Evolutionary conservation across 2,329 filamentous ascomycete species (phyloP).

Genomic region (Emericellopsis atlantica): DNA sequence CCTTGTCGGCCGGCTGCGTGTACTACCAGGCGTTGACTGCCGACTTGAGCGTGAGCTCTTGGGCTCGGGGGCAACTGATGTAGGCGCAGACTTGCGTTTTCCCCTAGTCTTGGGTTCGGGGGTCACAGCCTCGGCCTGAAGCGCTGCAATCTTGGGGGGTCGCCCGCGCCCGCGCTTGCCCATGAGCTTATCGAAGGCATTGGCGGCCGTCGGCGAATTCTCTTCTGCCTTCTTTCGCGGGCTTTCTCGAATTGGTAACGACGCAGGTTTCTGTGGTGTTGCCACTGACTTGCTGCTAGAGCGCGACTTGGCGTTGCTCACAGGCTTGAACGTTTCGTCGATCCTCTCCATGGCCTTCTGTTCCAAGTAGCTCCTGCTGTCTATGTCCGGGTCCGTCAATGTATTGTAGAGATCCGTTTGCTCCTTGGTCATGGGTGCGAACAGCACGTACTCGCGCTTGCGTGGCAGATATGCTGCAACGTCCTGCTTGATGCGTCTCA

Average conservation of each 20-base stretch:
- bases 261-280: slow-evolving; percentile 5
- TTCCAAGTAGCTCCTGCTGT: slow-evolving; percentile 67
- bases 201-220: slow-evolving; percentile 11
- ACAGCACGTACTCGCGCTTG: slow-evolving; percentile 92
- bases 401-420: slow-evolving; percentile 81
- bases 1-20: slow-evolving; percentile 35
- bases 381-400: slow-evolving; percentile 41
- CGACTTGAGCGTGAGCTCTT: slow-evolving; percentile 70
- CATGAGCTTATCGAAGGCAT: slow-evolving; percentile 45
- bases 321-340: too few species aligned
- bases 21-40: slow-evolving; percentile 57
- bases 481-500: slow-evolving; percentile 83
- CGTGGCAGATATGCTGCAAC: slow-evolving; percentile 86
- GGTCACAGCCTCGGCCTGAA: slow-evolving; percentile 4
- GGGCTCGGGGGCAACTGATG: slow-evolving; percentile 18
- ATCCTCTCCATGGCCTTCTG: slow-evolving; percentile 61
- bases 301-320: slow-evolving; percentile 15
- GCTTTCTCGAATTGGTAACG: slow-evolving; percentile 22
- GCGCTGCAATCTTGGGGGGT: slow-evolving; percentile 5
- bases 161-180: slow-evolving; percentile 17
- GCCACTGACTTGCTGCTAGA: slow-evolving; percentile 4
- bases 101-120: slow-evolving; percentile 7
- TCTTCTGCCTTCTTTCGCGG: slow-evolving; percentile 14
- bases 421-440: slow-evolving; percentile 80
- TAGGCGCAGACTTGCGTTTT: slow-evolving; percentile 20